Evolutionary conservation across 257 asterid species (phyloP).

Genomic region (Solanum sitiens): DNA sequence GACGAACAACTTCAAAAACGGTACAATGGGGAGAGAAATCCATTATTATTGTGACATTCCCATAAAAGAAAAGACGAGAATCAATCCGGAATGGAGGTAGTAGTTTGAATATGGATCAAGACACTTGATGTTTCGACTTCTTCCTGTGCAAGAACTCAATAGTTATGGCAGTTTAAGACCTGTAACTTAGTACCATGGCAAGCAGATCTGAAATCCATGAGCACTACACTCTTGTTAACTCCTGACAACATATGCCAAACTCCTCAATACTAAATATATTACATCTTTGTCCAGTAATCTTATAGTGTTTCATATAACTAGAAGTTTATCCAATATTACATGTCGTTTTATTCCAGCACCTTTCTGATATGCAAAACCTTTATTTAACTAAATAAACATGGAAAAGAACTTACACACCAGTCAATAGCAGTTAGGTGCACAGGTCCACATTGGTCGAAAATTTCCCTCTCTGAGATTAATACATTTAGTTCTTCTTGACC

Average conservation of each 20-base stretch:
- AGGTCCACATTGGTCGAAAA: conserved; percentile 60
- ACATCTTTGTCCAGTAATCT: not conserved
- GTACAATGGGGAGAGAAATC: not conserved
- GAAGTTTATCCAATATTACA: not conserved
- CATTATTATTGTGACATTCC: not conserved
- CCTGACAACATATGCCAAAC: not conserved
- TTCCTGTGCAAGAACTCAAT: not conserved
- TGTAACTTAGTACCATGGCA: not conserved
- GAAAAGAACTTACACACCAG: conserved; percentile 40
- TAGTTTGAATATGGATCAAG: not conserved
- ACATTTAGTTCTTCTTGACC: not conserved
- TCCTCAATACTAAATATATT: not conserved
- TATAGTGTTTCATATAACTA: not conserved
- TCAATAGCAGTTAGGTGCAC: conserved; percentile 52
- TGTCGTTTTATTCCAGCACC: not conserved
- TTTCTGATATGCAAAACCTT: not conserved
- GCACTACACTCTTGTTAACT: not conserved
- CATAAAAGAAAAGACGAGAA: not conserved
- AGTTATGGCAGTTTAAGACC: not conserved
- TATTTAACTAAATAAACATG: not conserved
- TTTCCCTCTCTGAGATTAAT: conserved; percentile 61
- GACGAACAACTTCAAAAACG: not conserved
- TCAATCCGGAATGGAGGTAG: not conserved
- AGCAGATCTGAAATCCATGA: not conserved
- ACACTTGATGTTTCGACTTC: not conserved